Evolutionary conservation across 192 early-diverging fungal species (phyloP).

Genomic region (Ambispora gerdemannii): DNA sequence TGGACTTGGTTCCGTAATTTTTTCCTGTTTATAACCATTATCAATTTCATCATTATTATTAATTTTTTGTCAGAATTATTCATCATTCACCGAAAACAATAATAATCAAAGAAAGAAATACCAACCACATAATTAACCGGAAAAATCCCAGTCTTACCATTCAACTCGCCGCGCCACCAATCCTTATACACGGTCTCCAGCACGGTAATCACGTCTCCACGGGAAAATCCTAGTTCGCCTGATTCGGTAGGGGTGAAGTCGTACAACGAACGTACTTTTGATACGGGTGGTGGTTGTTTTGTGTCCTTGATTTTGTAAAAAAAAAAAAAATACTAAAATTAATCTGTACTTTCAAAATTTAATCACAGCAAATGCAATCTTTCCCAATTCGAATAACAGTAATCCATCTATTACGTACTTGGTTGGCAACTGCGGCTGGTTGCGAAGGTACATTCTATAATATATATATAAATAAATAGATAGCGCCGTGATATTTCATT

Average conservation of each 20-base stretch:
- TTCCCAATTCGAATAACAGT: no score
- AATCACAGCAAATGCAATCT: no score
- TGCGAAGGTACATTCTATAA: no score
- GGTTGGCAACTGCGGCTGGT: no score
- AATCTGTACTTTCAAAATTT: no score
- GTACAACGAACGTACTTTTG: conserved; percentile 87
- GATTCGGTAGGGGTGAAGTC: conserved; percentile 88
- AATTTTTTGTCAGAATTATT: no score
- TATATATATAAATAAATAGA: no score
- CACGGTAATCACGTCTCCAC: conserved; percentile 87
- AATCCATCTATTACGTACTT: no score
- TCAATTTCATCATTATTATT: no score
- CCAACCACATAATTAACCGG: conserved; percentile 93
- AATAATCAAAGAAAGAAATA: not conserved
- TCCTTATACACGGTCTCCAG: conserved; percentile 93
- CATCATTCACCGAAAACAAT: not conserved
- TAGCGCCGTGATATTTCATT: no score
- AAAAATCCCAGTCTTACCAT: conserved; percentile 89
- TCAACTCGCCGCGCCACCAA: conserved; percentile 97
- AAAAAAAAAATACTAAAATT: no score
- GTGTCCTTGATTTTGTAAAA: conserved; percentile 35
- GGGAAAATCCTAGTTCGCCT: conserved; percentile 86
- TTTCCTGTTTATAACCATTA: conserved; percentile 42
- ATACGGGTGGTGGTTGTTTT: conserved; percentile 47
- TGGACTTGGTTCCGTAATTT: conserved; percentile 58